Evolutionary conservation across 2,329 filamentous ascomycete species (phyloP), one percentile per base, ranked within the genome.

Genomic region (Ophiostoma sp.): DNA sequence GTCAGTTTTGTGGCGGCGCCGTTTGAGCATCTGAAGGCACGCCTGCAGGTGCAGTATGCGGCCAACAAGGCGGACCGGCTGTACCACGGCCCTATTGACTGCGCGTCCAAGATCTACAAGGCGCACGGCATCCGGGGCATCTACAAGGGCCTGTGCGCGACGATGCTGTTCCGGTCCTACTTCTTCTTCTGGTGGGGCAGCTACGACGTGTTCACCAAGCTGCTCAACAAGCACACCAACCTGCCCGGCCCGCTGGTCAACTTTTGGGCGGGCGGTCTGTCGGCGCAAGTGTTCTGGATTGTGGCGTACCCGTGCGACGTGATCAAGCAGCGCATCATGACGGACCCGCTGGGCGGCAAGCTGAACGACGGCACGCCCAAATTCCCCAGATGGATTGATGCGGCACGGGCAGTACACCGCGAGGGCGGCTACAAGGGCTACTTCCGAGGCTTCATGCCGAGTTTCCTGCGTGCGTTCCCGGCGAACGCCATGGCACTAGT

Each of bases 161-260:
- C 95, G 0, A 82, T 98, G 67, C 80, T 98, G 67, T 98, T 98
- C 82, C 87, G 95, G 23, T 88, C 89, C 17, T 96, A 94, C 81
- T 99, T 99, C 84, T 97, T 97, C 85, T 95, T 90, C 82, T 98
- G 94, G 94, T 99, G 95, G 95, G 89, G 89, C n/a, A 91, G 89
- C 72, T 99, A 99, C 82, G 94, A 97, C 76, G 75, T 97, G 39
- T 85, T 98, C 75, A 91, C 92, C 5, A 84, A 87, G 31, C 81
- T 84, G 71, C 82, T 98, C 77, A 83, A 86, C 69, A 79, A 86
- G 23, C 83, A 88, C 75, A 97, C 94, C 2, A 52, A 75, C 15
- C 81, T 97, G 69, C 90, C 90, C 69, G 87, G 88, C 0, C 93
- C 95, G 0, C 89, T 89, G 0, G 85, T 98, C 76, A 98, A 98